Evolutionary conservation across 2,329 filamentous ascomycete genomes (phyloP).

Genomic region (Xylaria sp.): DNA sequence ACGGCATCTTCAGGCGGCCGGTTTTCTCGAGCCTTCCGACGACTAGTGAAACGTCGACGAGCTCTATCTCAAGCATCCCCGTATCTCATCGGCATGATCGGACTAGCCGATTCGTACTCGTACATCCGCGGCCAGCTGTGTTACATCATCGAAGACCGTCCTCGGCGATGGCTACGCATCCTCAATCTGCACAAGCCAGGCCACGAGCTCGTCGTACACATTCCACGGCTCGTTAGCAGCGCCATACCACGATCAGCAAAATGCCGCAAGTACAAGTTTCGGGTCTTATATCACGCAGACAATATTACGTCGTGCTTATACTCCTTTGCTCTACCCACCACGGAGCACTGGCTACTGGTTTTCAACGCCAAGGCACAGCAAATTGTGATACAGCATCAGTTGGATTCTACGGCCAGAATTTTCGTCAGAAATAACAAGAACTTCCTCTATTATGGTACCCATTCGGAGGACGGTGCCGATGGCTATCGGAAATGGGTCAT

Average conservation of each 20-base stretch:
- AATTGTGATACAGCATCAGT: constrained; percentile 44
- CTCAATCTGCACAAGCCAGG: constrained; percentile 57
- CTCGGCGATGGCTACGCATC: constrained; percentile 51
- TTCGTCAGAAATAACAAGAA: constrained; percentile 67
- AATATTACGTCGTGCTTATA: constrained; percentile 62
- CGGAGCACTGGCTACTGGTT: constrained; percentile 56
- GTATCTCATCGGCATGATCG: constrained; percentile 62
- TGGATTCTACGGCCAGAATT: constrained; percentile 56
- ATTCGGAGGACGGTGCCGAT: constrained; percentile 55
- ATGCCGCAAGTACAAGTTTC: constrained; percentile 49
- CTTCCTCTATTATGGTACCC: constrained; percentile 69
- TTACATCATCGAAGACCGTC: constrained; percentile 54
- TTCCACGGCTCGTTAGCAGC: constrained; percentile 46
- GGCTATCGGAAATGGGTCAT: constrained; percentile 67
- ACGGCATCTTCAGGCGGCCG: constrained; percentile 27
- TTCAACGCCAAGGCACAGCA: constrained; percentile 45
- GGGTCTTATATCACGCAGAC: constrained; percentile 60
- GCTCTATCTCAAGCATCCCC: constrained; percentile 65
- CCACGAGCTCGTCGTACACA: constrained; percentile 59
- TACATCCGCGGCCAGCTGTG: constrained; percentile 69
- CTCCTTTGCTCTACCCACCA: constrained; percentile 43
- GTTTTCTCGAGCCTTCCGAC: constrained; percentile 59
- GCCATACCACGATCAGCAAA: constrained; percentile 41
- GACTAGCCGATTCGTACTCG: constrained; percentile 61
- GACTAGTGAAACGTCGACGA: constrained; percentile 61